Evolutionary conservation across 208 protist species (phyloP).

Genomic region (Acanthamoeba comandoni): DNA sequence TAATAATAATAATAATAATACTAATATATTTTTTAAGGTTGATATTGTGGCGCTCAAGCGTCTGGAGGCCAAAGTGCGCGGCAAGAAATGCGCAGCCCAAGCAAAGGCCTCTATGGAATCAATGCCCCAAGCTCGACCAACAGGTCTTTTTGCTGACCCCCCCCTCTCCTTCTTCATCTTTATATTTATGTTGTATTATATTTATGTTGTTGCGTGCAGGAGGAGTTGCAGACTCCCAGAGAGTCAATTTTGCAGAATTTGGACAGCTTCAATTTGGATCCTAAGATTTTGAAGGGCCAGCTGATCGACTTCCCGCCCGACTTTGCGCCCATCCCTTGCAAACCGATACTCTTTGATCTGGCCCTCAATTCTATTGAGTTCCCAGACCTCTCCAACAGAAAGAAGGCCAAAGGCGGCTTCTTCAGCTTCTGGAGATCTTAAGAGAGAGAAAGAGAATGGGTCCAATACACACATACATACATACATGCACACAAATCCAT

Average conservation of each 20-base stretch:
- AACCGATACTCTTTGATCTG: constrained; percentile 76
- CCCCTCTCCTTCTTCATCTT: neutral
- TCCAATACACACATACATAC: no score
- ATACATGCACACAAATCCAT: no score
- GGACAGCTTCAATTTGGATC: constrained; percentile 24
- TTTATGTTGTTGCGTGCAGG: no score
- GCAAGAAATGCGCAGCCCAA: constrained; percentile 8
- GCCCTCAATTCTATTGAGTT: constrained; percentile 34
- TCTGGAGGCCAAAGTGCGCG: constrained; percentile 18
- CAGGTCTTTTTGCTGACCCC: neutral
- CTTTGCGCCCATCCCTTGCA: constrained; percentile 72
- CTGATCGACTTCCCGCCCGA: constrained; percentile 66
- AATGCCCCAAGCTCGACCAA: neutral
- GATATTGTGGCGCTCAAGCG: constrained; percentile 12
- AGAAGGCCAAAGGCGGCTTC: constrained; percentile 59
- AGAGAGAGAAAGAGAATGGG: neutral
- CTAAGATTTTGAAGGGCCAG: neutral
- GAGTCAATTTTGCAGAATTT: neutral
- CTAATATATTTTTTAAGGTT: neutral
- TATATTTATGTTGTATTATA: constrained; percentile 15
- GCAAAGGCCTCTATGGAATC: constrained; percentile 56
- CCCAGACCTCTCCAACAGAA: constrained; percentile 59
- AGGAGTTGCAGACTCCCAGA: neutral
- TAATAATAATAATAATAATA: no score
- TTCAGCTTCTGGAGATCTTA: constrained; percentile 65